phyloP scores from a whole-genome alignment of 2,329 filamentous ascomycete genomes.

The Cladosporium sp. region DNA sequence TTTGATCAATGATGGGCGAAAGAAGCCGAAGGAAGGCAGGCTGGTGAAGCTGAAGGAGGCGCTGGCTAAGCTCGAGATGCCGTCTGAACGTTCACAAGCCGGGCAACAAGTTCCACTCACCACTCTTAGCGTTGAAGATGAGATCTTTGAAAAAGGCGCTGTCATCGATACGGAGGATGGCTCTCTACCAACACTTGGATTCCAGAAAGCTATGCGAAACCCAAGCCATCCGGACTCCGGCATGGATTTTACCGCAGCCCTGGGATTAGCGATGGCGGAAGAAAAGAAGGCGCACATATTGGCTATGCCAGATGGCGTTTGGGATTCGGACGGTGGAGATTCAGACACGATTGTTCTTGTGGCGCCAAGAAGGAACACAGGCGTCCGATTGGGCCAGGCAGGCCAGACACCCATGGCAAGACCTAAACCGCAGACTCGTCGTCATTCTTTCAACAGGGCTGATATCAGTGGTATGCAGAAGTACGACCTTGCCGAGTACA shows the following conservation, averaged over 20 bases:
- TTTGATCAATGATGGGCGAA: background rate
- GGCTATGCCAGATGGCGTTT: background rate
- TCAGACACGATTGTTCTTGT: background rate
- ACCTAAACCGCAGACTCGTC: background rate
- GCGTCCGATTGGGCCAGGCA: background rate
- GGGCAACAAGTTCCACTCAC: background rate
- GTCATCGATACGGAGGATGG: background rate
- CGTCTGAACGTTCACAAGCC: background rate
- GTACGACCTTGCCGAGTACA: background rate
- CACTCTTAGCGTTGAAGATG: no score
- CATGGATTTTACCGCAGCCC: background rate
- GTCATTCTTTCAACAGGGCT: background rate
- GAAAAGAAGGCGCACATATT: background rate
- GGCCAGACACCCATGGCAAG: background rate
- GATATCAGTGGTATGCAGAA: background rate
- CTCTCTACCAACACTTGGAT: background rate
- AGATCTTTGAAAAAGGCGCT: no score
- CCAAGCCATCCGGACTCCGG: constrained; percentile 1
- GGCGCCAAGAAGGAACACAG: background rate
- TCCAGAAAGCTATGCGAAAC: background rate
- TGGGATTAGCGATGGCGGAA: background rate
- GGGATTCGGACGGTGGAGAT: background rate
- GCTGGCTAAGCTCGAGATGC: background rate
- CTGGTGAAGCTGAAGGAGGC: background rate
- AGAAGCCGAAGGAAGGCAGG: background rate